phyloP scores from a whole-genome alignment of 345 rosid genomes.

The Carallia pectinifolia region DNA sequence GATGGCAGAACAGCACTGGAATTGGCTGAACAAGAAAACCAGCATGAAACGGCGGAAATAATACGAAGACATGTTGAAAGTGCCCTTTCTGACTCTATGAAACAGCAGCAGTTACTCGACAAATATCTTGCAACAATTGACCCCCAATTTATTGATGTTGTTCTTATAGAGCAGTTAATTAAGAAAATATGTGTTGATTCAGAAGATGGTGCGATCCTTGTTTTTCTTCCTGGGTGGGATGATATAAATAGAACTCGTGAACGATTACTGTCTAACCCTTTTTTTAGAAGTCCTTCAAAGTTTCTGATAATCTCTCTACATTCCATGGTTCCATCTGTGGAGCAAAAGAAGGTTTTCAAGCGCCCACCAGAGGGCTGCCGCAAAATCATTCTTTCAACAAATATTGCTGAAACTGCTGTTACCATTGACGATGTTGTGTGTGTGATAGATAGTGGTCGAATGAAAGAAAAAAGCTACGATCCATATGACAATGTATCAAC shows the following conservation, averaged over 20 bases:
- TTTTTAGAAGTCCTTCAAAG: conserved; percentile 54
- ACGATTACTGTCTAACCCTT: conserved; percentile 52
- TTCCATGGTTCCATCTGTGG: conserved; percentile 84
- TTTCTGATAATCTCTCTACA: conserved; percentile 76
- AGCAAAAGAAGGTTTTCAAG: conserved; percentile 77
- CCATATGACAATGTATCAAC: conserved; percentile 88
- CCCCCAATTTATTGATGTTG: conserved; percentile 63
- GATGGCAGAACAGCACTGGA: conserved; percentile 64
- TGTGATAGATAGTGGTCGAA: conserved; percentile 92
- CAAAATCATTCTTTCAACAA: conserved; percentile 82
- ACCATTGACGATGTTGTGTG: conserved; percentile 95
- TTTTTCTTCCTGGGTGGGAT: conserved; percentile 98
- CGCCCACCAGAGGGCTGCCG: conserved; percentile 83
- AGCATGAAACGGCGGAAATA: conserved; percentile 60
- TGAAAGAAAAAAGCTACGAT: conserved; percentile 96
- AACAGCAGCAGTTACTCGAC: conserved; percentile 54
- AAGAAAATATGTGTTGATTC: conserved; percentile 72
- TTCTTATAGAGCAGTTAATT: conserved; percentile 69
- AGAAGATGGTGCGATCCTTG: conserved; percentile 80
- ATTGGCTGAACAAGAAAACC: conserved; percentile 64
- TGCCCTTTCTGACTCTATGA: conserved; percentile 29
- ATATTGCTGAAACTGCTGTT: conserved; percentile 88
- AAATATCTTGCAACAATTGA: conserved; percentile 61
- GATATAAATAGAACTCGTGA: conserved; percentile 69
- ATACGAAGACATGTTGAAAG: conserved; percentile 51